A percentile compares a stretch with the other conserved stretches of the same genome.
These are phyloP conservation scores for Flueggea neowawraea DNA, from an alignment of 441 rosid genomes.

Conservation along the genomic window DNA sequence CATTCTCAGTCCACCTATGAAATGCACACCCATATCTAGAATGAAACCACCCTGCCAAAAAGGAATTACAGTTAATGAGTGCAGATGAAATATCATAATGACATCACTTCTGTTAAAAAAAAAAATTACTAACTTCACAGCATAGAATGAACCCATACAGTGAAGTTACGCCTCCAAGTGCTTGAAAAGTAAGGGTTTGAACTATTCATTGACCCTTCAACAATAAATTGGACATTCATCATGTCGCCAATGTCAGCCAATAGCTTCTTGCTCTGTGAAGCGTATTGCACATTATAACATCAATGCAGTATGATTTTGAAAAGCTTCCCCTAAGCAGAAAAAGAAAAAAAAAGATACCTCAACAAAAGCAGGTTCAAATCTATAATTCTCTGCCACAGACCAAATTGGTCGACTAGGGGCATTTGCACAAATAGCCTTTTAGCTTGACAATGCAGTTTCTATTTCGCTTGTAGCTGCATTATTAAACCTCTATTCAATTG, in stretches of 20 bases:
- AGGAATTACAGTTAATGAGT: not conserved
- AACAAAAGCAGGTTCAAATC: constrained; percentile 90
- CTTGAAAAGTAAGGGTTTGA: constrained; percentile 96
- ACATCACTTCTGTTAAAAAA: not conserved
- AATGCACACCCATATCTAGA: constrained; percentile 99
- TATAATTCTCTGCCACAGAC: constrained; percentile 97
- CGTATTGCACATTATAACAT: not conserved
- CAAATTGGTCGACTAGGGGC: constrained; percentile 59
- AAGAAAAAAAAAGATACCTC: constrained; percentile 45
- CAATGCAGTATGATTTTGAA: no score
- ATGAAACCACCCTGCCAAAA: constrained; percentile 90
- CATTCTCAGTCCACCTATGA: constrained; percentile 95
- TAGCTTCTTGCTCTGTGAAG: constrained; percentile 69
- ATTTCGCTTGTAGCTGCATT: constrained; percentile 63
- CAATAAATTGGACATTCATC: constrained; percentile 87
- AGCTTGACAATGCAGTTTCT: constrained; percentile 65
- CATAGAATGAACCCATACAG: constrained; percentile 37
- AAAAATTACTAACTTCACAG: not conserved
- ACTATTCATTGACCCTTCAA: constrained; percentile 98
- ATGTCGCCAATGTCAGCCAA: constrained; percentile 74
- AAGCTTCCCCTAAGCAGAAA: not conserved
- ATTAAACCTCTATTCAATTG: constrained; percentile 5
- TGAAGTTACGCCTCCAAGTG: constrained; percentile 86
- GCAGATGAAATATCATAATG: not conserved
- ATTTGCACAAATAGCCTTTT: constrained; percentile 42